phyloP scores from a whole-genome alignment of 768 basidiomycete species.

The Coprinopsis marcescibilis region DNA sequence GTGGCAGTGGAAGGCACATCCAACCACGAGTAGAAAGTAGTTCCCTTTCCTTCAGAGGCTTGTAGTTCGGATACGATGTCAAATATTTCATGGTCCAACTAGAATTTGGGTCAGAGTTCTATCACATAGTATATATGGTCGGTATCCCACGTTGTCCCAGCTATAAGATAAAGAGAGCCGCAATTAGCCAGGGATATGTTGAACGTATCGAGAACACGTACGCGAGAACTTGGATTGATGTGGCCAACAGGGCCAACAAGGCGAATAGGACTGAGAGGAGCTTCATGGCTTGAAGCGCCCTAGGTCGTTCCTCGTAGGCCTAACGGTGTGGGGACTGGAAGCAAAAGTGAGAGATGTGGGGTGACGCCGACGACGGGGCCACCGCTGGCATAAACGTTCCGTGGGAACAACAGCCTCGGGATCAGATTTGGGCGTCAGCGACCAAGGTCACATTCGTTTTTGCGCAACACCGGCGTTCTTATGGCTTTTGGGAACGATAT shows the following conservation, averaged over 20 bases:
- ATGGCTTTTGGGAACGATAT: not conserved
- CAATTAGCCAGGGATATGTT: slow-evolving; percentile 1
- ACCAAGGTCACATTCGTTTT: not conserved
- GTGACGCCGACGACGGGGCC: not conserved
- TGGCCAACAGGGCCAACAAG: slow-evolving; percentile 46
- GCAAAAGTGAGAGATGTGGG: too few relatives aligned
- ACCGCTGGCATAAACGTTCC: slow-evolving; percentile 3
- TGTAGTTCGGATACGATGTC: slow-evolving; percentile 84
- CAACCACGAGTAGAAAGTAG: slow-evolving; percentile 95
- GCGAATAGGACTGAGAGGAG: slow-evolving; percentile 36
- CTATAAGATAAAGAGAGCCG: slow-evolving; percentile 26
- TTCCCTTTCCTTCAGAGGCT: slow-evolving; percentile 83
- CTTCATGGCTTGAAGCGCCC: slow-evolving; percentile 36
- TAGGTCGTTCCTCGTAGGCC: not conserved
- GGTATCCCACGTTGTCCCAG: slow-evolving; percentile 60
- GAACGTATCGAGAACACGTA: slow-evolving; percentile 42
- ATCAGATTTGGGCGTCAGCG: not conserved
- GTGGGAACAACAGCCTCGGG: slow-evolving; percentile 7
- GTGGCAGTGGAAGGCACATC: slow-evolving; percentile 72
- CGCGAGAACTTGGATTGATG: slow-evolving; percentile 44
- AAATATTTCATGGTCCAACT: slow-evolving; percentile 97
- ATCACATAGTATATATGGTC: slow-evolving; percentile 4
- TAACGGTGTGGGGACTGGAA: not conserved
- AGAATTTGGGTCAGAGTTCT: not conserved
- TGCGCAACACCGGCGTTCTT: not conserved